Conservation (phyloP, 2,329 filamentous ascomycete genomes). For the Diaporthe velutina region DNA sequence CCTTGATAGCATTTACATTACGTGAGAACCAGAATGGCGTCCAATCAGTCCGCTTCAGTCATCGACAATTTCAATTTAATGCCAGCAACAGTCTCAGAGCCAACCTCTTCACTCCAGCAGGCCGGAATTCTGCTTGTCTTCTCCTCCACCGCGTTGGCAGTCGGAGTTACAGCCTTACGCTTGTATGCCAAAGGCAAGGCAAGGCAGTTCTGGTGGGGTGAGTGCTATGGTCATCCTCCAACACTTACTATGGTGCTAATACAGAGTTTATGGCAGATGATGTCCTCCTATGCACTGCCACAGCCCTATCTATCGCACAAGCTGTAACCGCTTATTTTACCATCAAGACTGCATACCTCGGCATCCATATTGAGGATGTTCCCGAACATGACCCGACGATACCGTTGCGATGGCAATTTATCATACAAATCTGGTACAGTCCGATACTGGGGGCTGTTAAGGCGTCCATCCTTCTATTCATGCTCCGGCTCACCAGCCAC, state of each 20-base stretch:
- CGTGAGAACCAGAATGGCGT: not conserved
- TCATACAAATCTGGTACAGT: slow-evolving; percentile 52
- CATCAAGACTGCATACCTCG: slow-evolving; percentile 7
- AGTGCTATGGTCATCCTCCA: not conserved
- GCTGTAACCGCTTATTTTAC: slow-evolving; percentile 1
- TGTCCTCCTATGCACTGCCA: slow-evolving; percentile 13
- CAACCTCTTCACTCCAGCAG: slow-evolving; percentile 11
- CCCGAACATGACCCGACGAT: not conserved
- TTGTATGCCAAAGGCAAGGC: slow-evolving; percentile 18
- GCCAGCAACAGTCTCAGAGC: not conserved
- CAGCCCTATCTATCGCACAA: not conserved
- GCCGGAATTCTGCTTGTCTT: not conserved
- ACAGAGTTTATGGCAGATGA: not conserved
- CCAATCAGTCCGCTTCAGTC: not conserved
- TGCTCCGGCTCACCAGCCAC: slow-evolving; percentile 49
- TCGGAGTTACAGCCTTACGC: not conserved
- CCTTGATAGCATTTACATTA: not conserved
- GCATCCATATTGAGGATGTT: not conserved
- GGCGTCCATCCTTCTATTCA: slow-evolving; percentile 50
- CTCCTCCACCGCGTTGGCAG: slow-evolving; percentile 3
- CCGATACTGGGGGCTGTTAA: slow-evolving; percentile 53
- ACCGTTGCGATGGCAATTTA: slow-evolving; percentile 47
- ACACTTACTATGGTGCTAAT: not conserved
- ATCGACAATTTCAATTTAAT: not conserved
- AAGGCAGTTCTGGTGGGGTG: slow-evolving; percentile 13